A percentile compares a stretch with the other conserved stretches of the same genome.
phyloP scores from a whole-genome alignment of 495 filamentous ascomycete species.

The Talaromyces nanjingensis region DNA sequence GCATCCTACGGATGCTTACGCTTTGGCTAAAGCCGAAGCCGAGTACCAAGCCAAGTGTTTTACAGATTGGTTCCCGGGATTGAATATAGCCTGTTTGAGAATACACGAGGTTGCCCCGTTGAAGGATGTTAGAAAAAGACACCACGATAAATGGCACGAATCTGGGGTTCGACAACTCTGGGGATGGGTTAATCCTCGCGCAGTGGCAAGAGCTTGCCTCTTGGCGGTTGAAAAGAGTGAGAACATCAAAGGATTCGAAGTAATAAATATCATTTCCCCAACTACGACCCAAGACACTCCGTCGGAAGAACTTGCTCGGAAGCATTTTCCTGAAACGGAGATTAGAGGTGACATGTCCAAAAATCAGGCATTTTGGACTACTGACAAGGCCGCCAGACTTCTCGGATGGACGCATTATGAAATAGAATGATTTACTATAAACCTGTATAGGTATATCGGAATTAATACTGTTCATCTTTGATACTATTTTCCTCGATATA shows the following conservation, averaged over 20 bases:
- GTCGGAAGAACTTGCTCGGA: constrained; percentile 1
- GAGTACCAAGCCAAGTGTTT: constrained; percentile 13
- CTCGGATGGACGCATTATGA: constrained; percentile 5
- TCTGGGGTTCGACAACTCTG: constrained; percentile 14
- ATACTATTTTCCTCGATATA: not conserved
- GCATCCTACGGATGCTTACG: constrained; percentile 15
- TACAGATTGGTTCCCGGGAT: constrained; percentile 15
- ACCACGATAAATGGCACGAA: constrained; percentile 12
- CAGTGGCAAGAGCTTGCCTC: constrained; percentile 15
- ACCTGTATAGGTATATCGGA: not conserved
- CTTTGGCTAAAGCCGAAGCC: constrained; percentile 16
- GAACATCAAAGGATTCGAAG: constrained; percentile 3
- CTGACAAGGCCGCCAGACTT: constrained; percentile 3
- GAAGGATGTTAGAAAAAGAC: constrained; percentile 13
- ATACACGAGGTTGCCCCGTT: constrained; percentile 16
- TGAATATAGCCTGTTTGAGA: constrained; percentile 18
- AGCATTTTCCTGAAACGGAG: constrained; percentile 4
- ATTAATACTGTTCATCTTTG: not conserved
- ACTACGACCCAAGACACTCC: constrained; percentile 4
- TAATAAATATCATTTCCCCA: constrained; percentile 6
- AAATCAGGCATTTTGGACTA: constrained; percentile 9
- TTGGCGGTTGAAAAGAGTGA: constrained; percentile 13
- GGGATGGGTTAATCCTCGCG: constrained; percentile 16
- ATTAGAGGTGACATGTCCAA: constrained; percentile 1
- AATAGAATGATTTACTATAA: not conserved